phyloP scores from a whole-genome alignment of 306 rosid species.

The Fagus crenata region DNA sequence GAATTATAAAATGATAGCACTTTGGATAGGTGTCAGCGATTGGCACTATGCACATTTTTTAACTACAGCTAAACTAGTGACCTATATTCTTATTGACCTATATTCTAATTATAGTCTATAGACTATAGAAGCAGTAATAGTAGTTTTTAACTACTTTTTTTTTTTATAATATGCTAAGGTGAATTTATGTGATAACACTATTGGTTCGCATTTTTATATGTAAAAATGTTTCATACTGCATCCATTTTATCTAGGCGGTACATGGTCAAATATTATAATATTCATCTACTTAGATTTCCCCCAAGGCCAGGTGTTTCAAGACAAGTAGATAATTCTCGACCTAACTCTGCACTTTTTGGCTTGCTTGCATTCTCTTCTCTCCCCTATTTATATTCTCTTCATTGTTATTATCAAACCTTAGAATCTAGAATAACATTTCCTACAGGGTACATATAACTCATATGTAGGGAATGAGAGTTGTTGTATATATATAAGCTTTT shows the following conservation, averaged over 20 bases:
- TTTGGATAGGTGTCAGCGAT: no score
- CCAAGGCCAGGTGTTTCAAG: background rate
- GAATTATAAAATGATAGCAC: no score
- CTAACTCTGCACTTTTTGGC: conserved; percentile 26
- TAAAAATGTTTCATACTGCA: conserved; percentile 36
- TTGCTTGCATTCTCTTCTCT: conserved; percentile 21
- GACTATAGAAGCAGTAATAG: no score
- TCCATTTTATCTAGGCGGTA: conserved; percentile 23
- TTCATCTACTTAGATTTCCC: conserved; percentile 39
- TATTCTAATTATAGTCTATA: no score
- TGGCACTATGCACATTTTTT: no score
- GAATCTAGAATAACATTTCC: background rate
- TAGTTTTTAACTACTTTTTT: background rate
- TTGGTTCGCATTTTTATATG: conserved; percentile 24
- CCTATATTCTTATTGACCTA: no score
- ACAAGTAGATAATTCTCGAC: background rate
- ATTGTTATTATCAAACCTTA: background rate
- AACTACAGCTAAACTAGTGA: no score
- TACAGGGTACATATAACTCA: background rate
- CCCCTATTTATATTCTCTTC: background rate
- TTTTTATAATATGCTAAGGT: background rate
- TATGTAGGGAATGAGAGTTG: background rate
- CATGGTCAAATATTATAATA: conserved; percentile 54
- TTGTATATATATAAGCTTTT: background rate
- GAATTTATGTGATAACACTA: conserved; percentile 19